phyloP scores from a whole-genome alignment of 2,329 filamentous ascomycete genomes.

The Colletotrichum spaethianum region DNA sequence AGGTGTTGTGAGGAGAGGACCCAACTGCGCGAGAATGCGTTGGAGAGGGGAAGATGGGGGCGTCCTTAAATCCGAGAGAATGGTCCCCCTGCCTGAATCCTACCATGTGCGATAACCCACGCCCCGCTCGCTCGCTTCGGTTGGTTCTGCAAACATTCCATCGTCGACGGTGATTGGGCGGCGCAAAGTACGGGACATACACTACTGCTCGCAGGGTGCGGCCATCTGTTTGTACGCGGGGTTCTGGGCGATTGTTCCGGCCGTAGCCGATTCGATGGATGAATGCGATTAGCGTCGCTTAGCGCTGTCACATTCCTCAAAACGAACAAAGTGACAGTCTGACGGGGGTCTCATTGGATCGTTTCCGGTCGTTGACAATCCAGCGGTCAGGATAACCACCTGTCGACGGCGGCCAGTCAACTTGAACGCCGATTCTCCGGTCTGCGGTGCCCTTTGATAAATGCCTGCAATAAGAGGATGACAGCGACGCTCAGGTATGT shows the following conservation, averaged over 20 bases:
- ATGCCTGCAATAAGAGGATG: too few species aligned
- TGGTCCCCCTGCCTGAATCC: neutral
- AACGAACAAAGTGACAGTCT: neutral
- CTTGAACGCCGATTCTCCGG: neutral
- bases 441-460: neutral
- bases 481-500: too few species aligned
- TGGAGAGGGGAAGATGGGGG: neutral
- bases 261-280: constrained; percentile 2
- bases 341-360: neutral
- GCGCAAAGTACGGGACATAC: neutral
- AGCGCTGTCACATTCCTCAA: neutral
- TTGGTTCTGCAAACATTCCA: neutral
- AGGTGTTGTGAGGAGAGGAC: neutral
- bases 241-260: neutral
- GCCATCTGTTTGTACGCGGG: neutral
- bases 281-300: neutral
- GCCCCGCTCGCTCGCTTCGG: neutral
- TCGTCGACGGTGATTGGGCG: neutral
- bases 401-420: too few species aligned
- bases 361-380: neutral
- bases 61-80: neutral
- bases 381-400: neutral
- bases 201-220: neutral
- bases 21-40: neutral
- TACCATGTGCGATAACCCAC: neutral